Base-by-base conservation (phyloP, 2,329 filamentous ascomycete species). In the Helotiales sp. region DNA sequence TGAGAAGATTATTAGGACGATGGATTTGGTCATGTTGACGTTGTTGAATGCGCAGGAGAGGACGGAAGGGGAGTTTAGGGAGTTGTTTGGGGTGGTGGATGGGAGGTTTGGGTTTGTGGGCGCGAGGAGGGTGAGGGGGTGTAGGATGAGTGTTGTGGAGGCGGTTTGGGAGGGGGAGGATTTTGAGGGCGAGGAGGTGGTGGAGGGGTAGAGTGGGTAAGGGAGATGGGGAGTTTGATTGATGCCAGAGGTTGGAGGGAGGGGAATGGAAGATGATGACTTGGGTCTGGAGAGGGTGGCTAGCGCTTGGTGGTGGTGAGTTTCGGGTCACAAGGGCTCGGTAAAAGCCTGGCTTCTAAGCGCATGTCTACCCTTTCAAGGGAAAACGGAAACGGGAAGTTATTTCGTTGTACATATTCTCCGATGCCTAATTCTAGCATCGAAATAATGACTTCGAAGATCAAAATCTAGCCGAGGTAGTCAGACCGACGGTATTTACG, bases 11-110 rank as follows among this genome's bases (percentile, higher is more conserved):
- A 82, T 84, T 65, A 73, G 78, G 34, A 79, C 80, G 37, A 85
- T 86, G 82, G 84, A 86, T 69, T 73, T 86, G 69, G 76, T 84
- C 2, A 86, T 87, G 84, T 72, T 86, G 73, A 79, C 79, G 10
- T 67, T 85, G 37, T 77, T 85, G 43, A 87, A 86, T 69, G 80
- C 84, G 2, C 81, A 84, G 71, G 85, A 87, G 75, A 79, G 85
- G 8, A 78, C 78, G 2, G 80, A 83, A 67, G 73, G 75, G 6
- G 83, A 85, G 68, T 86, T 85, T 65, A 71, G 74, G 34, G 75
- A 77, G 11, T 69, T 87, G 10, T 86, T 86, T 69, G 73, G 70
- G 60, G 72, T 76, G 37, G 82, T 80, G 1, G 80, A 82, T 63
- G 69, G 76, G 22, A 73, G 82, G 0, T 85, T 84, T 66, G 73